These are phyloP conservation scores for Senecio squalidus DNA, from an alignment of 140 eudicot species.

Conservation along the genomic window DNA sequence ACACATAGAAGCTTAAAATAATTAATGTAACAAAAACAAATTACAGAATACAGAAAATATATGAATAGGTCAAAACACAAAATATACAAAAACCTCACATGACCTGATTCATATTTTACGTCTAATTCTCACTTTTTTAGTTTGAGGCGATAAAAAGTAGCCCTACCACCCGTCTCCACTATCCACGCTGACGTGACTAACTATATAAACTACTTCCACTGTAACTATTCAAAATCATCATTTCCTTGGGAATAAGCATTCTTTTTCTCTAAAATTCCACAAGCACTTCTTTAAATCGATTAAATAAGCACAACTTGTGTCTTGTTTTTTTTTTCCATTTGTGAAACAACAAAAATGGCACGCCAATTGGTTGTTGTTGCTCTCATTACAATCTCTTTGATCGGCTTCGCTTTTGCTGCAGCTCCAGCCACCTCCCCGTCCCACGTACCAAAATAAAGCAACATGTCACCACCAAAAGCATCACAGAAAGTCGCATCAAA, in stretches of 20 bases:
- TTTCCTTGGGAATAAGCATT: slow-evolving; percentile 14
- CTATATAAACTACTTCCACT: slow-evolving; percentile 13
- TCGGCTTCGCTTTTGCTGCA: slow-evolving; percentile 18
- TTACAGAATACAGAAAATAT: neutral
- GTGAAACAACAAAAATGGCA: slow-evolving; percentile 32
- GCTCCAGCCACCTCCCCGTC: slow-evolving; percentile 25
- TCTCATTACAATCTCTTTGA: slow-evolving; percentile 35
- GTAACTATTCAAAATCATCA: slow-evolving; percentile 14
- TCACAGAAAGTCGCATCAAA: slow-evolving; percentile 19
- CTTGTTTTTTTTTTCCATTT: neutral
- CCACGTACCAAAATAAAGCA: slow-evolving; percentile 14
- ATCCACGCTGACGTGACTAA: slow-evolving; percentile 11
- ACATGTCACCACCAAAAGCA: slow-evolving; percentile 7
- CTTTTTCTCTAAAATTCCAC: no score
- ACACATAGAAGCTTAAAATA: no score
- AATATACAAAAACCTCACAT: neutral
- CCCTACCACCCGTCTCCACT: slow-evolving; percentile 25
- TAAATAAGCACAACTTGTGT: neutral
- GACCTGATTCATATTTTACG: neutral
- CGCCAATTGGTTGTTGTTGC: slow-evolving; percentile 43
- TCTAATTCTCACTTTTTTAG: slow-evolving; percentile 19
- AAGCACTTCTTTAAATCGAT: neutral
- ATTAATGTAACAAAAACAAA: no score
- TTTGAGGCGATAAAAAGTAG: slow-evolving; percentile 18
- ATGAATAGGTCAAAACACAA: slow-evolving; percentile 6